A percentile compares a stretch with the other conserved stretches of the same genome.
These are phyloP conservation scores for Spinacia oleracea DNA, from an alignment of 179 eudicot species.

Conservation along the genomic window DNA sequence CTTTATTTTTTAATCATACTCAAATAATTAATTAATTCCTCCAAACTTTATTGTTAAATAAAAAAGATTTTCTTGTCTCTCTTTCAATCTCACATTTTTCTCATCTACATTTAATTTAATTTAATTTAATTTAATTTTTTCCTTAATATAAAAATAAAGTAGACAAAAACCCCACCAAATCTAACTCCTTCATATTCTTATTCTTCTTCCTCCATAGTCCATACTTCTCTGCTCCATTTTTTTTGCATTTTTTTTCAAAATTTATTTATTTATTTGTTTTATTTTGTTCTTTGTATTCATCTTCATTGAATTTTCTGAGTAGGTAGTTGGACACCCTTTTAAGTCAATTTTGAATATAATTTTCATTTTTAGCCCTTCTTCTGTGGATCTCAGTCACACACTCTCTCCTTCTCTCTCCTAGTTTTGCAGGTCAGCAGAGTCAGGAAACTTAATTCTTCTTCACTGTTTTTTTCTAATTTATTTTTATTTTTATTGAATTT, in stretches of 20 bases:
- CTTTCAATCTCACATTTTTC: not conserved
- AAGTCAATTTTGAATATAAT: slow-evolving; percentile 23
- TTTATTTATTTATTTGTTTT: not conserved
- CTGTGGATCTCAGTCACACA: slow-evolving; percentile 36
- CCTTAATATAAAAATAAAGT: not conserved
- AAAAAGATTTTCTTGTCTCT: not conserved
- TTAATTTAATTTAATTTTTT: not conserved
- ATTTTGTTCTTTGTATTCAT: not conserved
- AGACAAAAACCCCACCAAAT: slow-evolving; percentile 29
- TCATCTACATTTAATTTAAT: not conserved
- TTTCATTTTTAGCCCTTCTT: slow-evolving; percentile 10
- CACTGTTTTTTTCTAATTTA: too few species aligned
- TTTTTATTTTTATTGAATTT: not conserved
- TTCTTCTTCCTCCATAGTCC: slow-evolving; percentile 10
- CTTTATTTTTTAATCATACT: slow-evolving; percentile 3
- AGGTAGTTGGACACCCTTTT: slow-evolving; percentile 28
- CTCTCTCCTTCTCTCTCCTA: not conserved
- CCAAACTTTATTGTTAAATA: not conserved
- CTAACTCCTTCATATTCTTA: slow-evolving; percentile 28
- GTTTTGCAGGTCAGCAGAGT: not conserved
- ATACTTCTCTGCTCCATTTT: not conserved
- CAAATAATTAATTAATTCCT: not conserved
- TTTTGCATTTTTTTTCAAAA: too few species aligned
- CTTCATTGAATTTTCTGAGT: slow-evolving; percentile 17
- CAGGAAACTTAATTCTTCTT: slow-evolving; percentile 5